Evolutionary conservation across 495 filamentous ascomycete genomes (phyloP), one percentile per base, ranked within the genome.

Genomic region (Tuber indicum): DNA sequence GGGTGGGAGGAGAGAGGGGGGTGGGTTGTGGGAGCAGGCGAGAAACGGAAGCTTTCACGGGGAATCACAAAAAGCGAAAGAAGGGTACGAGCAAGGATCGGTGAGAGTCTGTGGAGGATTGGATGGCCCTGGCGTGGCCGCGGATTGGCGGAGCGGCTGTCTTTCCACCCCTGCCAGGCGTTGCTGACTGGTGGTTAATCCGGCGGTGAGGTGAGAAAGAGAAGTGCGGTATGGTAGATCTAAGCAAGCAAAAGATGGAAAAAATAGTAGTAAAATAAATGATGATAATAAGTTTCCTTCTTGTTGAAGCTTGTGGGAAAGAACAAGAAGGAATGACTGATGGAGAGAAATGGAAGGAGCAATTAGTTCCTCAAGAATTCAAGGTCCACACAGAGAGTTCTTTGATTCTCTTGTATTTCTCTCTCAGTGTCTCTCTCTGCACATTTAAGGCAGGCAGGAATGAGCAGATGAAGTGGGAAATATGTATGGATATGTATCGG

Each of bases 41-140:
- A 80, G 78, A 80, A 80, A 80, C 77, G 74, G 78, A 78, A 80
- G 78, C 78, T 80, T 80, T 80, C 79, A 80, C 77, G 78, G 77
- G 58, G 77, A 79, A 80, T 79, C 78, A 72, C 77, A 80, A 80
- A 66, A 73, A 76, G 78, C 58, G 74, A 76, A 80, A 7, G 26
- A 66, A 66, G 58, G 58, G 58, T 32, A 21, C 75, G 77, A 66
- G 74, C 78, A 80, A 74, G 78, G 78, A 80, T 80, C 78, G 78
- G 78, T 80, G 78, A 78, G 70, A 49, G 72, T 70, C 75, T 74
- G 76, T 76, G 77, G 74, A 80, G 58, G 58, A 66, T 66, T 66
- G 78, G 78, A 80, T 80, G 66, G 78, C 2, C n/a, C 26, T 66
- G 58, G 58, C 58, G 58, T 79, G 77, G 78, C 73, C 78, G 78